Base-by-base conservation (phyloP, 176 grass and related monocot genomes). In the Cenchrus purpureus region DNA sequence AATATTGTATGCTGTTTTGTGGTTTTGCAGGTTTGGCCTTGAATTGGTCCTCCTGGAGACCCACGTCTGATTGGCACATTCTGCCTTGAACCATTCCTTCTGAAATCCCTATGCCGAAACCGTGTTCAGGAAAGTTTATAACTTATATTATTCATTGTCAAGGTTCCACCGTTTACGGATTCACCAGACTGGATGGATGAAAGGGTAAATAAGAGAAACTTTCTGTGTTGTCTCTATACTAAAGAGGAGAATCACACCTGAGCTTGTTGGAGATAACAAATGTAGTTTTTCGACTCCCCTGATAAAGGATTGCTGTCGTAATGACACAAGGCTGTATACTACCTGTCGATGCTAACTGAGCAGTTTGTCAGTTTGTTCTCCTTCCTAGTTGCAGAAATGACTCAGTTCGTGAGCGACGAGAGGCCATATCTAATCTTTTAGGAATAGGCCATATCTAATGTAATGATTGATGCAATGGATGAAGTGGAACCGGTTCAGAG, bases 81-180 rank as follows among this genome's bases (percentile, higher is more conserved):
- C 71, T 69, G 16, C 44, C 44, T 85, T 81, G n/a, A 70, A 69
- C 42, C 46, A 17, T 81, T 65, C 72, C 45, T 64, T 29, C 73
- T 72, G 25, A 49, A 76, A 82, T 20, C 43, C 65, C 49, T 52
- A 77, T 65, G 56, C 69, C 10, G 4, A 29, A 42, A n/a, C 12
- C 8, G 4, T 29, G 51, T 46, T 31, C 44, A 17, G 8, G 3
- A 11, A 32, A 32, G 1, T 32, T 32, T 32, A 32, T 57, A 48
- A 69, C 31, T 75, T 58, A 32, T 14, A 53, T 61, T 3, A 29
- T 68, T 68, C 34, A 1, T 46, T 17, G 13, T 10, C 52, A 11
- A 14, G 3, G n/a, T 75, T 7, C 29, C 37, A 40, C 53, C 58
- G 61, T 76, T 29, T 53, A 31, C 43, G 14, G 4, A 60, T 10